Evolutionary conservation across 257 asterid genomes (phyloP), one percentile per base, ranked within the genome.

Genomic region (Solanum ahanhuiri): DNA sequence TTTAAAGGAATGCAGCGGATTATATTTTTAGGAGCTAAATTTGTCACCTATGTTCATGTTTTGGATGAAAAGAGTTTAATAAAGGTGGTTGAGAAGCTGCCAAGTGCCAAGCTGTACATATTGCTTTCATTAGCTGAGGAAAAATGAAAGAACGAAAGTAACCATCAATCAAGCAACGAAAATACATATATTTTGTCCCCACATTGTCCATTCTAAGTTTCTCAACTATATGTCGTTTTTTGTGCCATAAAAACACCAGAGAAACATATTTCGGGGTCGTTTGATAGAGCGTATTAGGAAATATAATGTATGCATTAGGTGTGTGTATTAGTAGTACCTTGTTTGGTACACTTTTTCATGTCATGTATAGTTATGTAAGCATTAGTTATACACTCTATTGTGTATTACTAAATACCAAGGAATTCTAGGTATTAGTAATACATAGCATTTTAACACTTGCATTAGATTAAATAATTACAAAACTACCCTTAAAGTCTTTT

Each of bases 251-350:
- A 81, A 81, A 48, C 84, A 81, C 84, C 1, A 81, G 84, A 81
- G 84, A 81, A 81, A 81, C 67, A 81, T 48, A 81, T 81, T 79
- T 79, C n/a, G n/a, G n/a, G n/a, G n/a, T n/a, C n/a, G n/a, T n/a
- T n/a, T n/a, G n/a, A n/a, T n/a, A n/a, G n/a, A n/a, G n/a, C n/a
- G n/a, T n/a, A n/a, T n/a, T n/a, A n/a, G n/a, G n/a, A n/a, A n/a
- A n/a, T n/a, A n/a, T n/a, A n/a, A n/a, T n/a, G n/a, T n/a, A n/a
- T n/a, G n/a, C n/a, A n/a, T n/a, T n/a, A n/a, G n/a, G n/a, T n/a
- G n/a, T n/a, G n/a, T n/a, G n/a, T n/a, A n/a, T n/a, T n/a, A n/a
- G n/a, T n/a, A n/a, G n/a, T n/a, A n/a, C n/a, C n/a, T n/a, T n/a
- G n/a, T n/a, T n/a, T n/a, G n/a, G n/a, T n/a, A n/a, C n/a, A n/a